Conservation (phyloP, 2,329 filamentous ascomycete species). For the Aurifilum marmelostoma region DNA sequence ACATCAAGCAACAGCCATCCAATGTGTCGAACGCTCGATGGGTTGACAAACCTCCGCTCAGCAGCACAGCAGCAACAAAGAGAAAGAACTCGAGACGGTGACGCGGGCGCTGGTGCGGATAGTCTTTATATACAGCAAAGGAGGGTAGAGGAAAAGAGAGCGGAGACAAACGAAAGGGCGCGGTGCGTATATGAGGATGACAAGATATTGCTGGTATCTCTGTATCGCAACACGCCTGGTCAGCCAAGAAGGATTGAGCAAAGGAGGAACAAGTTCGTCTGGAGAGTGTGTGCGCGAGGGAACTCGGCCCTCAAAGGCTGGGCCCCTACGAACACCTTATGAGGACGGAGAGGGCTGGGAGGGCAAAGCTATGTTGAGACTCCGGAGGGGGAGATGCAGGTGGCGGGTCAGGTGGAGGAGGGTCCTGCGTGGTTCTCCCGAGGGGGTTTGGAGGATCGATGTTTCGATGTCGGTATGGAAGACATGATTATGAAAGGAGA, state of each 20-base stretch:
- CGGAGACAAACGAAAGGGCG: no score
- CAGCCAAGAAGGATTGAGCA: no score
- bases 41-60: no score
- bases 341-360: conserved; percentile 25
- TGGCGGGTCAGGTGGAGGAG: neutral
- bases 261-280: conserved; percentile 18
- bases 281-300: neutral
- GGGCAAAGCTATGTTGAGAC: conserved; percentile 30
- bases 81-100: no score
- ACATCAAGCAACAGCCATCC: no score
- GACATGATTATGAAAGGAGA: neutral
- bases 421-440: neutral
- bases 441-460: no score
- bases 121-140: no score
- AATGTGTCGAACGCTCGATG: no score
- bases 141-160: neutral
- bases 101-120: no score
- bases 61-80: no score
- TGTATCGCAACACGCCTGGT: conserved; percentile 23
- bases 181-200: neutral
- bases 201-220: conserved; percentile 24
- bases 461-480: no score
- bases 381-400: neutral
- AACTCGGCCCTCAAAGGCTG: no score
- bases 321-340: conserved; percentile 8